These are phyloP conservation scores for California macrophylla DNA, from an alignment of 441 rosid species.

Conservation along the genomic window DNA sequence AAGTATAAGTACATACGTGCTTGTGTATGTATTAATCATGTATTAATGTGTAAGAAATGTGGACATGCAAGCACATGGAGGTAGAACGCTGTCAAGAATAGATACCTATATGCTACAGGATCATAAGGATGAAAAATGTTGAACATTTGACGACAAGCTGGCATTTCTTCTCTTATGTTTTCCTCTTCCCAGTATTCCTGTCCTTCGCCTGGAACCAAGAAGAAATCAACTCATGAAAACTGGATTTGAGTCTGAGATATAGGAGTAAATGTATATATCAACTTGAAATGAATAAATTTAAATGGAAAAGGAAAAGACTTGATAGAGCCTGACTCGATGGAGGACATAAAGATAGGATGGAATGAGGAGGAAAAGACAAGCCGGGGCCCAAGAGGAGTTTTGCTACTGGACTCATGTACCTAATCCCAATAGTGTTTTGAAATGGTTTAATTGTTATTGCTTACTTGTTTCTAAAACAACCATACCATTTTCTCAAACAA, in stretches of 20 bases:
- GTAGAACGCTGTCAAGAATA: background rate
- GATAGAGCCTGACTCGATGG: background rate
- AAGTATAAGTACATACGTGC: background rate
- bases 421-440: background rate
- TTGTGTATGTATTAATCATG: background rate
- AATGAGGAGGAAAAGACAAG: no score
- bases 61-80: background rate
- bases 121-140: slow-evolving; percentile 96
- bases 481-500: background rate
- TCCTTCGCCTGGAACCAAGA: slow-evolving; percentile 57
- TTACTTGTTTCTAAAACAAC: background rate
- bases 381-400: background rate
- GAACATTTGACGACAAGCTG: slow-evolving; percentile 91
- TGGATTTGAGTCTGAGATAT: slow-evolving; percentile 7
- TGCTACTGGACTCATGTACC: background rate
- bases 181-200: slow-evolving; percentile 80
- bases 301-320: background rate
- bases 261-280: background rate
- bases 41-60: no score
- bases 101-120: slow-evolving; percentile 97
- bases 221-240: background rate
- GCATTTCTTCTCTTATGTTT: slow-evolving; percentile 78
- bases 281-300: background rate
- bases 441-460: background rate
- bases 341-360: background rate